Evolutionary conservation across 371 early-diverging fungal genomes (phyloP).

Genomic region (Hamiltosporidium tvaerminnensis): DNA sequence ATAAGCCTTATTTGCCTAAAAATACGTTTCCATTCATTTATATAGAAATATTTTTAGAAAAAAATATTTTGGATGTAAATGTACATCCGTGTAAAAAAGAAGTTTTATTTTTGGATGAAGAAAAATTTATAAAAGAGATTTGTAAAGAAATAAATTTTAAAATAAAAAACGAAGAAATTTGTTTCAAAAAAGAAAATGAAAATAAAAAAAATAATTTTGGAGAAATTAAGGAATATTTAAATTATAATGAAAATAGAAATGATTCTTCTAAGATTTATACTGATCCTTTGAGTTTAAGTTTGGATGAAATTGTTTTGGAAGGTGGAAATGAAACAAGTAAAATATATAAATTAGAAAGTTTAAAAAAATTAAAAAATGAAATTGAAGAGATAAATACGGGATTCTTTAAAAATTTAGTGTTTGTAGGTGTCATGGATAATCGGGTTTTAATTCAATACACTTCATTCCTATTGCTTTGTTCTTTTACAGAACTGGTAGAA

Average conservation of each 20-base stretch:
- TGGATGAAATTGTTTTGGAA: not conserved
- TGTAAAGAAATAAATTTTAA: not conserved
- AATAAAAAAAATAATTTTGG: not conserved
- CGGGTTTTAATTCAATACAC: constrained; percentile 12
- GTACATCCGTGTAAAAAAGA: constrained; percentile 51
- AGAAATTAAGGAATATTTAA: not conserved
- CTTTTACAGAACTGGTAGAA: not conserved
- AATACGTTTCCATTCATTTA: constrained; percentile 40
- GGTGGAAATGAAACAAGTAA: not conserved
- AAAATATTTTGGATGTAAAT: constrained; percentile 43
- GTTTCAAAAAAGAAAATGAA: not conserved
- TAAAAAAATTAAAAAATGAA: not conserved
- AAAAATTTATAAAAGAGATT: constrained; percentile 17
- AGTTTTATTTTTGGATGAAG: constrained; percentile 29
- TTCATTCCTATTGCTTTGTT: constrained; percentile 10
- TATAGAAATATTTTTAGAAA: constrained; percentile 26
- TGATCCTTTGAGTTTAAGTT: not conserved
- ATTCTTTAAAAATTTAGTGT: constrained; percentile 14
- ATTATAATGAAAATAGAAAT: not conserved
- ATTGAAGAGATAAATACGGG: not conserved
- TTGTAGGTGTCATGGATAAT: constrained; percentile 8
- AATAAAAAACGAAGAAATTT: not conserved
- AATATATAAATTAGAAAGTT: not conserved
- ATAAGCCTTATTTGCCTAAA: constrained; percentile 35
- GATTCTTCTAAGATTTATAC: too few species aligned